phyloP scores from a whole-genome alignment of 768 basidiomycete genomes.

The Leccinum subgranulosum region DNA sequence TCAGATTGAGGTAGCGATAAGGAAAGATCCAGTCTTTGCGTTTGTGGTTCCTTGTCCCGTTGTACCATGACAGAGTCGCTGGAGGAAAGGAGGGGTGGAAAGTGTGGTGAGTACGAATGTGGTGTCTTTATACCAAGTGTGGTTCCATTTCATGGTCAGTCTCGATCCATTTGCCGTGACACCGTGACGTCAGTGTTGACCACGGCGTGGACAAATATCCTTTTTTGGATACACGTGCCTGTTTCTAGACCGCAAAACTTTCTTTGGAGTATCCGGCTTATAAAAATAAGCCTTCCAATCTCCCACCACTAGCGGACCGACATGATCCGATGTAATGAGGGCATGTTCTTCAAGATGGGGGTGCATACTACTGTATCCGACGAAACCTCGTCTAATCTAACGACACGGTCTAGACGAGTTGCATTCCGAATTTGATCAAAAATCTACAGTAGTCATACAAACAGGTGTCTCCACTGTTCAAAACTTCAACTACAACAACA shows the following conservation, averaged over 20 bases:
- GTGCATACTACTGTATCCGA: neutral
- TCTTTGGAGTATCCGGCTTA: constrained; percentile 1
- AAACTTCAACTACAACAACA: too few species aligned
- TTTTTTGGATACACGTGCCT: neutral
- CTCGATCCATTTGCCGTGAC: constrained; percentile 5
- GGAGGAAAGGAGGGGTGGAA: neutral
- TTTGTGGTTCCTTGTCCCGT: neutral
- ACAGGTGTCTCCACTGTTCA: neutral
- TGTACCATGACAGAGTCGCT: constrained; percentile 13
- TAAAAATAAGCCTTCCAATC: neutral
- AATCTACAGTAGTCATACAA: neutral
- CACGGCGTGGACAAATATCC: neutral
- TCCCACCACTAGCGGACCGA: too few species aligned
- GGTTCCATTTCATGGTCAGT: constrained; percentile 13
- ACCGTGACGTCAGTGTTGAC: constrained; percentile 18
- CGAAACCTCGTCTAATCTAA: neutral
- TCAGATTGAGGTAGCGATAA: constrained; percentile 9
- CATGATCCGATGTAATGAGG: too few species aligned
- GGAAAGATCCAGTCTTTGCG: constrained; percentile 13
- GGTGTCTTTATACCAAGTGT: neutral
- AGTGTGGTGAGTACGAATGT: neutral
- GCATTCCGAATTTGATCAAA: neutral
- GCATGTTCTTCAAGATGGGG: neutral
- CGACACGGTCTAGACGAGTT: too few species aligned
- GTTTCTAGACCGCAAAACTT: neutral